Conservation (phyloP, 2,329 filamentous ascomycete species). For the Xylaria sp. region DNA sequence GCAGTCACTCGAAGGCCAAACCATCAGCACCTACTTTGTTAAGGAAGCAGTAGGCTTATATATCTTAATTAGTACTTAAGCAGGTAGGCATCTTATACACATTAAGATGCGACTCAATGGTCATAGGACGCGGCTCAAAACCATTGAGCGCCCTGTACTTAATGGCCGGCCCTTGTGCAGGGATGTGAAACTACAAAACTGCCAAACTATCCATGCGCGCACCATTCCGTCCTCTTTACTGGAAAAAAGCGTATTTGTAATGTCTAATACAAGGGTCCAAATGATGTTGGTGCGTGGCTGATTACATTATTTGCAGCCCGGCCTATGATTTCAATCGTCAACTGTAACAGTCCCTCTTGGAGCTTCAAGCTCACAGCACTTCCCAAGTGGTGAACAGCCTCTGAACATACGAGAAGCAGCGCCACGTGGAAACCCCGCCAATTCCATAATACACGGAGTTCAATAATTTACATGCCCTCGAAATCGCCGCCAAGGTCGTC, state of each 20-base stretch:
- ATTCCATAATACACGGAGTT: constrained; percentile 38
- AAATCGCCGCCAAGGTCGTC: constrained; percentile 96
- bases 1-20: too few relatives aligned
- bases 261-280: constrained; percentile 38
- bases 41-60: too few relatives aligned
- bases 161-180: neutral
- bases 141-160: neutral
- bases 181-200: constrained; percentile 16
- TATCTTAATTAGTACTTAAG: too few relatives aligned
- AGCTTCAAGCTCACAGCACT: constrained; percentile 16
- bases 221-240: constrained; percentile 2
- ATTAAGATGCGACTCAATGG: neutral
- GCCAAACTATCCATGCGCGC: constrained; percentile 19
- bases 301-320: constrained; percentile 19
- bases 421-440: constrained; percentile 23
- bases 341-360: constrained; percentile 27
- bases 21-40: too few relatives aligned
- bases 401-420: constrained; percentile 20
- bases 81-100: too few relatives aligned
- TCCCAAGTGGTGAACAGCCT: constrained; percentile 12
- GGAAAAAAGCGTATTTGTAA: constrained; percentile 26
- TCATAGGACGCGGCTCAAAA: neutral
- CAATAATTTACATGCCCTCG: constrained; percentile 77
- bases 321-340: constrained; percentile 25
- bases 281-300: constrained; percentile 31